A percentile compares a stretch with the other conserved stretches of the same genome.
Conservation (phyloP, 768 basidiomycete species). For the Polyporus arcularius region DNA sequence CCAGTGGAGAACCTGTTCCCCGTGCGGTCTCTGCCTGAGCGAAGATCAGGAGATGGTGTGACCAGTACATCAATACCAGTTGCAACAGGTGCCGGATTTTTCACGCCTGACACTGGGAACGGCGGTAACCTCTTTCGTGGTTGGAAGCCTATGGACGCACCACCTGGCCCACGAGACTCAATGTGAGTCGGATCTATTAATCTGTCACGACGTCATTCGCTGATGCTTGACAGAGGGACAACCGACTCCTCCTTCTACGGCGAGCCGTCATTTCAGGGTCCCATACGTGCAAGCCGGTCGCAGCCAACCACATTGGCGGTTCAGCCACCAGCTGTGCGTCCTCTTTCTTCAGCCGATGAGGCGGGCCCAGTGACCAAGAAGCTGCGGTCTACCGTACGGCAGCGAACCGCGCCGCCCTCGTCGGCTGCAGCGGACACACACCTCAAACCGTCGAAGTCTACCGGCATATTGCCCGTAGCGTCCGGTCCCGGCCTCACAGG, state of each 20-base stretch:
- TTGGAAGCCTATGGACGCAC: conserved; percentile 58
- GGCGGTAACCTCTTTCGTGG: conserved; percentile 57
- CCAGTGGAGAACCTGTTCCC: conserved; percentile 76
- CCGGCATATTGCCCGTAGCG: conserved; percentile 32
- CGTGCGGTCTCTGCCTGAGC: conserved; percentile 56
- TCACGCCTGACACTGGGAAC: conserved; percentile 68
- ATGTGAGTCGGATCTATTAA: conserved; percentile 43
- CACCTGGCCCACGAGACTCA: conserved; percentile 58
- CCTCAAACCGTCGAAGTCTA: conserved; percentile 58
- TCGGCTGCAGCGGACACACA: conserved; percentile 23
- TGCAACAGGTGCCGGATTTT: conserved; percentile 71
- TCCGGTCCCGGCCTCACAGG: conserved; percentile 36
- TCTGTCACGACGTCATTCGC: neutral
- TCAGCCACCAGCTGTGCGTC: conserved; percentile 58
- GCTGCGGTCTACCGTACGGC: conserved; percentile 62
- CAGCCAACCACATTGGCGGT: conserved; percentile 35
- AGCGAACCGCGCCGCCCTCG: conserved; percentile 46
- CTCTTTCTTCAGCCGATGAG: conserved; percentile 83
- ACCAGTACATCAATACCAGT: conserved; percentile 47
- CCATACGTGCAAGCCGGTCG: conserved; percentile 30
- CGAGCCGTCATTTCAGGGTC: conserved; percentile 59
- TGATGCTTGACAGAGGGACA: conserved; percentile 42
- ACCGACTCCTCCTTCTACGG: conserved; percentile 57
- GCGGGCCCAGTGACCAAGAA: conserved; percentile 77
- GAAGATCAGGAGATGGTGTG: conserved; percentile 49